These are phyloP conservation scores for Shiraia bambusicola DNA, from an alignment of 2,329 filamentous ascomycete species.

Conservation along the genomic window DNA sequence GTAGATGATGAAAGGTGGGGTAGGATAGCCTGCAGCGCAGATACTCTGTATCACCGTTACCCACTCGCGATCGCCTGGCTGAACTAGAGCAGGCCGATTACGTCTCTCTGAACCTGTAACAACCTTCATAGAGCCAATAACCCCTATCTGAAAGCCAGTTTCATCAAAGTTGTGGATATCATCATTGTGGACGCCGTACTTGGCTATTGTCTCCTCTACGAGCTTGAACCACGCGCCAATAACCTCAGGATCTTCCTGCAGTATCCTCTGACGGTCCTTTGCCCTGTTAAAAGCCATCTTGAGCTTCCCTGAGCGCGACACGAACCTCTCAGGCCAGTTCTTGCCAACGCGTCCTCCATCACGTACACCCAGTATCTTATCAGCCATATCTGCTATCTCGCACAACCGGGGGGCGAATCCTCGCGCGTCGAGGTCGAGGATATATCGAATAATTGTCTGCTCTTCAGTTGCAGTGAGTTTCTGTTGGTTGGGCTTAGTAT, in stretches of 20 bases:
- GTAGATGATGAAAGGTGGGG: no score
- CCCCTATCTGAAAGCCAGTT: no score
- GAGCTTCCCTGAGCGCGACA: no score
- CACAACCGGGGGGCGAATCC: slow-evolving; percentile 6
- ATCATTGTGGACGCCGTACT: slow-evolving; percentile 2
- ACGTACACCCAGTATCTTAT: slow-evolving; percentile 2
- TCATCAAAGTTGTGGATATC: slow-evolving; percentile 24
- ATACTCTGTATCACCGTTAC: slow-evolving; percentile 7
- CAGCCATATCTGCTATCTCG: slow-evolving; percentile 5
- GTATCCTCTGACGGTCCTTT: no score
- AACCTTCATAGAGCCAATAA: no score
- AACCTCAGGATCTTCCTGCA: no score
- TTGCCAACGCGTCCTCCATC: slow-evolving; percentile 10
- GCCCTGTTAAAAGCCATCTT: no score
- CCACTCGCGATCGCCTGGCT: slow-evolving; percentile 2
- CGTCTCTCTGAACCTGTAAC: no score
- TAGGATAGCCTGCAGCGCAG: no score
- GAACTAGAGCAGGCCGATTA: slow-evolving; percentile 27
- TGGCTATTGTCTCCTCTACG: slow-evolving; percentile 6
- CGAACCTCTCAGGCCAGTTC: slow-evolving; percentile 9
- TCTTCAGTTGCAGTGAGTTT: slow-evolving; percentile 10
- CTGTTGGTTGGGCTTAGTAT: slow-evolving; percentile 1
- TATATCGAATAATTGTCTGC: slow-evolving; percentile 12
- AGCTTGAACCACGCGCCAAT: slow-evolving; percentile 12
- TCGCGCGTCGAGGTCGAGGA: slow-evolving; percentile 8